Evolutionary conservation across 495 filamentous ascomycete species (phyloP).

Genomic region (Xanthoparmelia taractica): DNA sequence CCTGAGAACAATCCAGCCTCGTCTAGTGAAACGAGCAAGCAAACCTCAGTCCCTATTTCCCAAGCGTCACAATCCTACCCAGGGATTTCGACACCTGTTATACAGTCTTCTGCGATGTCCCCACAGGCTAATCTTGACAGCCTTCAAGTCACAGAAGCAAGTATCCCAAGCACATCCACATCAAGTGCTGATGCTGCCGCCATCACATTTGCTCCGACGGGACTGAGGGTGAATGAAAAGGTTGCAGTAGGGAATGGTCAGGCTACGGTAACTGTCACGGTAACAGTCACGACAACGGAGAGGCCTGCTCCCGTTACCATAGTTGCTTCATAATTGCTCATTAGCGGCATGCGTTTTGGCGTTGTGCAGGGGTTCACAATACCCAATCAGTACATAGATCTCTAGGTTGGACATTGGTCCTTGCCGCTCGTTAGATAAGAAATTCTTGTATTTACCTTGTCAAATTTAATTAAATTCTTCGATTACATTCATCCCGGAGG

Average conservation of each 20-base stretch:
- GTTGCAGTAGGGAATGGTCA: neutral
- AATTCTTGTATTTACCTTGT: neutral
- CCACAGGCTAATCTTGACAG: neutral
- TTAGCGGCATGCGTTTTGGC: constrained; percentile 1
- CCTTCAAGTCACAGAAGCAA: neutral
- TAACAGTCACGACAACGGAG: constrained; percentile 18
- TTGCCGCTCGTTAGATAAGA: neutral
- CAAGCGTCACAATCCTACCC: neutral
- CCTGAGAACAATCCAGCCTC: neutral
- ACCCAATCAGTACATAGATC: neutral
- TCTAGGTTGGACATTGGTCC: neutral
- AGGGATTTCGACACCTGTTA: neutral
- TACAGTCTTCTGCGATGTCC: neutral
- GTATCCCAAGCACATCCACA: neutral
- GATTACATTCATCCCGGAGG: neutral
- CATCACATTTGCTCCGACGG: neutral
- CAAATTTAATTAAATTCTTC: neutral
- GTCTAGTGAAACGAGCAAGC: neutral
- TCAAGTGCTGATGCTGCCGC: neutral
- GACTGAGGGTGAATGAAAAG: neutral
- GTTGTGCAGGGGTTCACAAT: neutral
- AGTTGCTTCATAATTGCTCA: neutral
- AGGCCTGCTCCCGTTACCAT: constrained; percentile 3
- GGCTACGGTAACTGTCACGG: constrained; percentile 11
- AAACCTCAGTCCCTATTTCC: neutral